These are phyloP conservation scores for Aspergillus sp. DNA, from an alignment of 2,329 filamentous ascomycete genomes.

Conservation along the genomic window DNA sequence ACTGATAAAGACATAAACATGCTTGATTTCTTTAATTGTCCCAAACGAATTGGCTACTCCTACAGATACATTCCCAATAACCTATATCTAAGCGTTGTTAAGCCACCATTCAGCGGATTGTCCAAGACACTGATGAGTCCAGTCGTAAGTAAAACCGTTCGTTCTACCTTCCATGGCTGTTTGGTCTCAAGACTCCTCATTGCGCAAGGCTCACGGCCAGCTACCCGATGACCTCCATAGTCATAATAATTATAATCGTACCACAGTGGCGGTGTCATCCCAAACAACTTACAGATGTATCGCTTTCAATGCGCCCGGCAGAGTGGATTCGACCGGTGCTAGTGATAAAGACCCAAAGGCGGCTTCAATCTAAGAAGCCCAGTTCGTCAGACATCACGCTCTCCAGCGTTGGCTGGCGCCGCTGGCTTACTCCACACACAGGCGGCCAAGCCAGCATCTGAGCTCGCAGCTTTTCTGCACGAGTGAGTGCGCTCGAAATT, in stretches of 20 bases:
- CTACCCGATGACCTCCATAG: not conserved
- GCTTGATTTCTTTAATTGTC: no score
- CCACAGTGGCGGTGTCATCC: not conserved
- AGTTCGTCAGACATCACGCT: conserved; percentile 61
- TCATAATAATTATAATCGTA: not conserved
- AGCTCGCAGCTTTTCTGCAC: conserved; percentile 51
- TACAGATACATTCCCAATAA: not conserved
- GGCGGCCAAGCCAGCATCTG: conserved; percentile 54
- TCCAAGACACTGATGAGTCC: not conserved
- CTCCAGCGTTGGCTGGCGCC: conserved; percentile 47
- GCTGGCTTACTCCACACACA: conserved; percentile 47
- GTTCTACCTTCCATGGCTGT: not conserved
- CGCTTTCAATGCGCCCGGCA: not conserved
- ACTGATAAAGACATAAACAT: no score
- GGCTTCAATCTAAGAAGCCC: conserved; percentile 54
- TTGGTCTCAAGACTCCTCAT: not conserved
- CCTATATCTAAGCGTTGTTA: not conserved
- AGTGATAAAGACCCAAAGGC: not conserved
- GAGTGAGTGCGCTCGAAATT: conserved; percentile 49
- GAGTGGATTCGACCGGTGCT: not conserved
- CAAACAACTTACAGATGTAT: not conserved
- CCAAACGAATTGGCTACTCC: not conserved
- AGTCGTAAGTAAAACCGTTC: not conserved
- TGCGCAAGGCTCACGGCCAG: no score
- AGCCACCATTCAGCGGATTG: not conserved